Conservation (phyloP, 73 alveolate genomes). For the Effrenium voratum region DNA sequence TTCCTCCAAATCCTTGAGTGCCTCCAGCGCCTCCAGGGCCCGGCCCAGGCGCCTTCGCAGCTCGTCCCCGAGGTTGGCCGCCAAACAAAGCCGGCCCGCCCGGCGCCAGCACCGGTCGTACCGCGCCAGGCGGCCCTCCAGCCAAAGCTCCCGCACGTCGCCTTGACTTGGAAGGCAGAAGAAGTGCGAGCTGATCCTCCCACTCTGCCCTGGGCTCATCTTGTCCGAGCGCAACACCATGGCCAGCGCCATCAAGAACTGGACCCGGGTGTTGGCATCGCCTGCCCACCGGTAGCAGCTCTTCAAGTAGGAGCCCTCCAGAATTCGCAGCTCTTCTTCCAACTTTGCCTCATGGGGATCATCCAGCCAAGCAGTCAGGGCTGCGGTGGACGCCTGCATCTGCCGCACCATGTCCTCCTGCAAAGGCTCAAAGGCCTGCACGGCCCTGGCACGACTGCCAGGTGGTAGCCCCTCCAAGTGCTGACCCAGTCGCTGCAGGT, state of each 20-base stretch:
- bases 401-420: constrained; percentile 17
- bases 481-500: neutral
- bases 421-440: constrained; percentile 33
- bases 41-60: constrained; percentile 21
- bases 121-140: neutral
- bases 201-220: neutral
- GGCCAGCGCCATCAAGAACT: constrained; percentile 25
- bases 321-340: neutral
- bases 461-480: neutral
- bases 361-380: neutral
- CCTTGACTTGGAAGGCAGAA: neutral
- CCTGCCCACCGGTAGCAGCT: constrained; percentile 39
- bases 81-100: neutral
- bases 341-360: neutral
- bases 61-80: neutral
- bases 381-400: neutral
- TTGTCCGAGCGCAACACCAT: neutral
- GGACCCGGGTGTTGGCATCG: neutral
- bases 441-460: neutral
- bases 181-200: neutral
- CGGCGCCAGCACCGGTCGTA: constrained; percentile 7
- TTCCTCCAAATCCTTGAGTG: neutral
- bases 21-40: constrained; percentile 27
- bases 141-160: neutral
- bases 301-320: constrained; percentile 7